Conservation (phyloP, 2,329 filamentous ascomycete species). For the Fusarium subtropicale region DNA sequence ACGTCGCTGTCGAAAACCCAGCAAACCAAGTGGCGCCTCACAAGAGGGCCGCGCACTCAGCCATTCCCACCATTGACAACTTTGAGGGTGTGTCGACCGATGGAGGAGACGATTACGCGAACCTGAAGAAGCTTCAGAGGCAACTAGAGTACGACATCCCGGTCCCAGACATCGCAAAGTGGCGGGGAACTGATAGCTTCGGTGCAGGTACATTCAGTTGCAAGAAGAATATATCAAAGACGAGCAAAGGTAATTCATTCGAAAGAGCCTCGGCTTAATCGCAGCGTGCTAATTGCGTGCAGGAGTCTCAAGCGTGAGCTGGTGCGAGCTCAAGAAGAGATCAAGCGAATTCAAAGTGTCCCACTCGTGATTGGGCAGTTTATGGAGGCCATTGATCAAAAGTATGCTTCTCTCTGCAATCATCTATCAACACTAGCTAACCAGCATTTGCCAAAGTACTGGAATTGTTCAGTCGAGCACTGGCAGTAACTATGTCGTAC, state of each 20-base stretch:
- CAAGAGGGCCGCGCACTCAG: slow-evolving; percentile 81
- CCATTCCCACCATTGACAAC: slow-evolving; percentile 89
- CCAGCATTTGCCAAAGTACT: slow-evolving; percentile 69
- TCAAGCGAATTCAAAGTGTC: slow-evolving; percentile 99
- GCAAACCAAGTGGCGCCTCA: slow-evolving; percentile 78
- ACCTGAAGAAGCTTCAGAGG: slow-evolving; percentile 94
- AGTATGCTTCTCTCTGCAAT: slow-evolving; percentile 66
- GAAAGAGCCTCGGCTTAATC: not conserved
- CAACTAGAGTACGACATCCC: slow-evolving; percentile 81
- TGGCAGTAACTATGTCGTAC: slow-evolving; percentile 98
- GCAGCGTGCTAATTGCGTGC: slow-evolving; percentile 35
- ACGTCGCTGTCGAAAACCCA: slow-evolving; percentile 86
- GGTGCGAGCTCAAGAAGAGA: slow-evolving; percentile 97
- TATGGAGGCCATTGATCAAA: slow-evolving; percentile 99
- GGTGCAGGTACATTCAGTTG: slow-evolving; percentile 84
- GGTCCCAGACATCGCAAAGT: slow-evolving; percentile 1
- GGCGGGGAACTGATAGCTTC: slow-evolving; percentile 42
- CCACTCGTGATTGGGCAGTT: slow-evolving; percentile 98
- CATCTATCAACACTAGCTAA: slow-evolving; percentile 14
- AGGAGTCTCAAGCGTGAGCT: slow-evolving; percentile 97
- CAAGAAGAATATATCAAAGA: slow-evolving; percentile 99
- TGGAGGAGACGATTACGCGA: slow-evolving; percentile 91
- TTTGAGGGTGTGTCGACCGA: slow-evolving; percentile 86
- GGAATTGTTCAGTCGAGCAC: slow-evolving; percentile 99
- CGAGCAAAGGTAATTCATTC: slow-evolving; percentile 80